Evolutionary conservation across 1,139 yeast genomes (phyloP).

Genomic region (Diutina siamensis): DNA sequence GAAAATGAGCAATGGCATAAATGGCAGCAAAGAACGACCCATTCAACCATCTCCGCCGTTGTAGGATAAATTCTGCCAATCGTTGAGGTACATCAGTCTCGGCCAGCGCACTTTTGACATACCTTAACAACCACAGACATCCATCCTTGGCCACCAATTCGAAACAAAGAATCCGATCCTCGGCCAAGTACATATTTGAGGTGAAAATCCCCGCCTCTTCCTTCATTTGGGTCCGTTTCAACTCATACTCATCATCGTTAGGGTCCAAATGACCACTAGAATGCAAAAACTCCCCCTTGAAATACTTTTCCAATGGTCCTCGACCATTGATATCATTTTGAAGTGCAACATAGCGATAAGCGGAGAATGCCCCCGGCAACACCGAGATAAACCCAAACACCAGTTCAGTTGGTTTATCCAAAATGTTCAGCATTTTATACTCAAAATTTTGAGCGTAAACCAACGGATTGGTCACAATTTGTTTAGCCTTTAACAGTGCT

Average conservation of each 20-base stretch:
- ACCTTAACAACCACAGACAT: conserved; percentile 52
- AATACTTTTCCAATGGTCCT: conserved; percentile 69
- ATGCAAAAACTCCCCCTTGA: conserved; percentile 68
- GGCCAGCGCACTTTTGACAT: conserved; percentile 67
- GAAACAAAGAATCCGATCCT: conserved; percentile 73
- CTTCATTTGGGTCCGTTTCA: conserved; percentile 31
- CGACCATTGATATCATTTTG: conserved; percentile 48
- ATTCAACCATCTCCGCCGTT: conserved; percentile 76
- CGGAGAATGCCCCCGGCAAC: conserved; percentile 82
- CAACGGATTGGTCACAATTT: conserved; percentile 53
- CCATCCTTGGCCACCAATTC: conserved; percentile 63
- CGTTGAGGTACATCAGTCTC: conserved; percentile 77
- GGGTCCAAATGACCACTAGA: conserved; percentile 21
- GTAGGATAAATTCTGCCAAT: conserved; percentile 61
- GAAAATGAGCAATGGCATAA: conserved; percentile 62
- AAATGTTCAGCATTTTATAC: conserved; percentile 69
- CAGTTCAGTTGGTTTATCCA: conserved; percentile 77
- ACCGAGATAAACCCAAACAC: conserved; percentile 76
- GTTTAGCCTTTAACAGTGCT: conserved; percentile 45
- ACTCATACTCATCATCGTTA: conserved; percentile 31
- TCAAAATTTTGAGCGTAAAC: conserved; percentile 83
- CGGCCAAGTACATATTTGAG: conserved; percentile 78
- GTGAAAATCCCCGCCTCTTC: conserved; percentile 55
- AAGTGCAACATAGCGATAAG: conserved; percentile 63
- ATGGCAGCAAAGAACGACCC: conserved; percentile 80